phyloP scores from a whole-genome alignment of 108 stramenopile species.

The Aurantiochytrium sp. region DNA sequence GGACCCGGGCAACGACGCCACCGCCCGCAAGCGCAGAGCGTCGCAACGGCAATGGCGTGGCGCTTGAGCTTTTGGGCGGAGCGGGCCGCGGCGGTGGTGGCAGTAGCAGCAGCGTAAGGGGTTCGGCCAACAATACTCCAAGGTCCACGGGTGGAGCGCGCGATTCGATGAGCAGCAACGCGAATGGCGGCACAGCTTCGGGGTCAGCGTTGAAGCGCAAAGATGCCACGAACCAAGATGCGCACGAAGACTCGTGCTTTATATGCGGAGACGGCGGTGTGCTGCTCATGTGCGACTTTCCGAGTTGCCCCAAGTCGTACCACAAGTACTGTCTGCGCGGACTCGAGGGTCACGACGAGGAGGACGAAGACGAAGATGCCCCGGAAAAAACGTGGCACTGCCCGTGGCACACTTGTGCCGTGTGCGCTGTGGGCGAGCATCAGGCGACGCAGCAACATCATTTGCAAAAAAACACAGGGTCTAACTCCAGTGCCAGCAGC shows the following conservation, averaged over 20 bases:
- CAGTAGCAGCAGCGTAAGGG: background rate
- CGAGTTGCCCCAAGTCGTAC: background rate
- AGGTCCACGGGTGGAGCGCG: background rate
- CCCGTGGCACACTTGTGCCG: conserved; percentile 11
- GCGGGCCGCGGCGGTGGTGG: background rate
- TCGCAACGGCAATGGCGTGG: no score
- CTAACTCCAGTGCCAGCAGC: background rate
- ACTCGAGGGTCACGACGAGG: background rate
- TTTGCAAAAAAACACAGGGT: background rate
- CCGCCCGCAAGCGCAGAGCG: background rate
- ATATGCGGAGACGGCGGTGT: background rate
- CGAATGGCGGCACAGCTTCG: background rate
- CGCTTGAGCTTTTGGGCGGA: no score
- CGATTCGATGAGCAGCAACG: background rate
- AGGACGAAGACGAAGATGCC: background rate
- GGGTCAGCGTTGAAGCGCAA: background rate
- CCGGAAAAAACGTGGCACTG: background rate
- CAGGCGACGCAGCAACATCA: background rate
- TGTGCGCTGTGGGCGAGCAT: background rate
- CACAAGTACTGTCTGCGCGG: background rate
- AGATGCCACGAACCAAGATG: background rate
- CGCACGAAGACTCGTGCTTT: background rate
- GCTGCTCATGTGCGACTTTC: conserved; percentile 2
- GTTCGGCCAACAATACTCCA: background rate
- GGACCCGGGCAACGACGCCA: background rate